phyloP scores from a whole-genome alignment of 805 yeast species.

The Wickerhamiella azyma region DNA sequence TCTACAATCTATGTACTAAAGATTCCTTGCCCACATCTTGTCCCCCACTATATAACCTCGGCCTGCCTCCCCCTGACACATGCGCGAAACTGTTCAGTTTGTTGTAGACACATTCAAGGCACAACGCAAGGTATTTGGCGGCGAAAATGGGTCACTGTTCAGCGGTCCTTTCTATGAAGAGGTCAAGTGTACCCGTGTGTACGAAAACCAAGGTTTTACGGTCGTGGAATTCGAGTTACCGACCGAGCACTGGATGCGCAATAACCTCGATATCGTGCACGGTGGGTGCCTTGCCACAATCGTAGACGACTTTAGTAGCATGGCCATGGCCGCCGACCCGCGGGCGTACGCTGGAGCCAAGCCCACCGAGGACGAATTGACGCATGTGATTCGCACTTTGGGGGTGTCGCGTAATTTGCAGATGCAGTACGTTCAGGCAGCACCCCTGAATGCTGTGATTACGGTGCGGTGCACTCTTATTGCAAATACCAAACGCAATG shows the following conservation, averaged over 20 bases:
- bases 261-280: slow-evolving; percentile 20
- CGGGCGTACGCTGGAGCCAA: slow-evolving; percentile 16
- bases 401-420: slow-evolving; percentile 22
- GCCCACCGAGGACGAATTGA: slow-evolving; percentile 13
- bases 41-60: too few species aligned
- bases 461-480: slow-evolving; percentile 17
- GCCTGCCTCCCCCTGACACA: background rate
- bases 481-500: slow-evolving; percentile 20
- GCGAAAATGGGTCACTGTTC: background rate
- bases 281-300: slow-evolving; percentile 26
- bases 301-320: slow-evolving; percentile 18
- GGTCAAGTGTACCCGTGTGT: slow-evolving; percentile 11
- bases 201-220: slow-evolving; percentile 10
- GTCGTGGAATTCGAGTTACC: slow-evolving; percentile 15
- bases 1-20: too few species aligned
- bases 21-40: too few species aligned
- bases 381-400: slow-evolving; percentile 8
- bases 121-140: background rate
- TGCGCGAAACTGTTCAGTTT: background rate
- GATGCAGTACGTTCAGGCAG: slow-evolving; percentile 22
- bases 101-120: background rate
- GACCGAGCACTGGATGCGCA: slow-evolving; percentile 17
- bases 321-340: slow-evolving; percentile 18
- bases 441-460: slow-evolving; percentile 19
- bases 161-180: slow-evolving; percentile 10